Base-by-base conservation (phyloP, 1,284 basidiomycete species). In the Coniophora puteana region DNA sequence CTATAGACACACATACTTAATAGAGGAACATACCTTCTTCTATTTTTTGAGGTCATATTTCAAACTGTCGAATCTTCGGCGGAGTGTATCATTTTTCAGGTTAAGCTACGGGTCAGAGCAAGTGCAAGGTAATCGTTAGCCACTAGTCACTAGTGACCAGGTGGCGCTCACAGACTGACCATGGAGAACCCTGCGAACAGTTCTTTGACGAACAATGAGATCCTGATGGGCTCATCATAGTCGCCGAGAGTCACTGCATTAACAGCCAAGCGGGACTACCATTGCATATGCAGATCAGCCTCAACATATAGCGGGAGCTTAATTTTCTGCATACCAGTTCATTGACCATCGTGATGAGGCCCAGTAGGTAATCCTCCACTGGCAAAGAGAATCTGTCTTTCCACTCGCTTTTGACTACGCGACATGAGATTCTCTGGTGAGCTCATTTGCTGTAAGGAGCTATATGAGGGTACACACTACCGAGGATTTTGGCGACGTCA, bases 11-110 rank as follows among this genome's bases (percentile, higher is more conserved):
- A 6, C 28, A 33, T 41, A 31, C 23, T 35, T 8, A 47, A 12
- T 37, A 37, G 8, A 32, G 30, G 17, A 21, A 52, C 69, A 46
- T 41, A 79, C 89, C 89, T 79, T 92, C 90, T 67, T 93, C 89
- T 17, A 92, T 86, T 53, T 89, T 64, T 92, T 92, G 51, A 93
- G 77, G 56, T 92, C 89, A 52, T 92, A 93, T 57, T 91, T 90
- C 18, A 91, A 64, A 50, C 83, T 80, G 53, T 89, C 89, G 54
- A 89, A 93, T 38, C 89, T 67, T 45, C 87, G 76, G 8, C 89
- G 79, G 4, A 93, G 67, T 1, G 68, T 61, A 55, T 92, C 89
- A 48, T 93, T 93, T 56, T 91, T 93, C n/a, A 93, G 68, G 55
- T 92, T 93, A n/a, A 93, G 69, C 83, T 90, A 53, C 6, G 46